A percentile compares a stretch with the other conserved stretches of the same genome.
These are phyloP conservation scores for Plasmodium billcollinsi DNA, from an alignment of 169 alveolate species.

Conservation along the genomic window DNA sequence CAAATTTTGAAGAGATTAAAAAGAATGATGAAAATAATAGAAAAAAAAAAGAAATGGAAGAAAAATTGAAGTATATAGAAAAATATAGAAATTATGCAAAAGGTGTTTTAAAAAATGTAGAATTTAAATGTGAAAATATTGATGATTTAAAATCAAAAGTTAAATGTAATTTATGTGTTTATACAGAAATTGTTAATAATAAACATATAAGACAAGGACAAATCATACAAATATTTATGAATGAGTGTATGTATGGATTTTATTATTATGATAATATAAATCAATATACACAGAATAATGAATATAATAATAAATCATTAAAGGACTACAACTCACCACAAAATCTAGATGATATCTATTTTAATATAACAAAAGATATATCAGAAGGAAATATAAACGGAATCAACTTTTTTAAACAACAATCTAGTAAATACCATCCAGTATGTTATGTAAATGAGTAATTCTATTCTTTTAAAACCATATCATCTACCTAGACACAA, in stretches of 20 bases:
- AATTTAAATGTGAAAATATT: conserved; percentile 45
- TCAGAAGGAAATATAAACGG: conserved; percentile 26
- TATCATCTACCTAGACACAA: too few species aligned
- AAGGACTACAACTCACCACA: conserved; percentile 2
- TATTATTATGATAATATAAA: conserved; percentile 57
- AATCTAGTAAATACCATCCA: conserved; percentile 53
- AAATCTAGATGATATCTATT: conserved; percentile 39
- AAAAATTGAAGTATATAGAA: conserved; percentile 58
- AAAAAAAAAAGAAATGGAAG: conserved; percentile 63
- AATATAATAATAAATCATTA: neutral
- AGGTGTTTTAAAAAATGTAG: conserved; percentile 43
- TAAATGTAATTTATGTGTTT: conserved; percentile 52
- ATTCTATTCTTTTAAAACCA: neutral
- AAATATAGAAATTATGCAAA: conserved; percentile 65
- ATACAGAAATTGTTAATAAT: conserved; percentile 51
- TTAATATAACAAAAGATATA: conserved; percentile 57
- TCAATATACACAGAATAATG: conserved; percentile 28
- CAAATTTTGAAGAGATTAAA: conserved; percentile 57
- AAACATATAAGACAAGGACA: conserved; percentile 71
- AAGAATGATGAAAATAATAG: conserved; percentile 42
- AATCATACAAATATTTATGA: conserved; percentile 47
- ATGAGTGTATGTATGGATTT: conserved; percentile 67
- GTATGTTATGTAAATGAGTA: conserved; percentile 58
- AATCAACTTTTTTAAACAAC: conserved; percentile 47
- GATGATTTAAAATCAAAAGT: conserved; percentile 42